Conservation (phyloP, 805 yeast species). For the Maudiozyma serrabonitensis region DNA sequence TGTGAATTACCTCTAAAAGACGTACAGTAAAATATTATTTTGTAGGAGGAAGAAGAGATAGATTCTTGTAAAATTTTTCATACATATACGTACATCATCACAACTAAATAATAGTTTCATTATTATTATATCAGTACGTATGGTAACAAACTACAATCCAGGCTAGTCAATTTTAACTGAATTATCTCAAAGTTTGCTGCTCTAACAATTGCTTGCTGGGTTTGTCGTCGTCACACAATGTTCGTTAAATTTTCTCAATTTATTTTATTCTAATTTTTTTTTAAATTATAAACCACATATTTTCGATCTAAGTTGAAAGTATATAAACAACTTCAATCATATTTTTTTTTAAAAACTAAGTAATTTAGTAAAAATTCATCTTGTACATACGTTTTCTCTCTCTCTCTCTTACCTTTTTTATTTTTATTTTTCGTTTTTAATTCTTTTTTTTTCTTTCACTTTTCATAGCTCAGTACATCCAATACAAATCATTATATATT, state of each 20-base stretch:
- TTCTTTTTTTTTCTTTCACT: not conserved
- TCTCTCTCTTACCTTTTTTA: not conserved
- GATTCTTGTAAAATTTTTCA: no score
- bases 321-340: not conserved
- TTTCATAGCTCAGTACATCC: not conserved
- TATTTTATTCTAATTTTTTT: not conserved
- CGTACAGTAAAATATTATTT: no score
- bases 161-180: no score
- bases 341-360: not conserved
- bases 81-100: no score
- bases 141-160: no score
- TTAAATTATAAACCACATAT: not conserved
- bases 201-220: no score
- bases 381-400: not conserved
- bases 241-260: not conserved
- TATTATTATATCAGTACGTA: no score
- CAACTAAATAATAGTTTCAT: no score
- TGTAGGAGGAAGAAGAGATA: no score
- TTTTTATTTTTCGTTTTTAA: not conserved
- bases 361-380: not conserved
- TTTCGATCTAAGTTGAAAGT: not conserved
- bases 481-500: not conserved
- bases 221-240: not conserved
- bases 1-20: no score
- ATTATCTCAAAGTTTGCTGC: not conserved